These are phyloP conservation scores for Bruguiera gymnorhiza DNA, from an alignment of 345 rosid species.

Conservation along the genomic window DNA sequence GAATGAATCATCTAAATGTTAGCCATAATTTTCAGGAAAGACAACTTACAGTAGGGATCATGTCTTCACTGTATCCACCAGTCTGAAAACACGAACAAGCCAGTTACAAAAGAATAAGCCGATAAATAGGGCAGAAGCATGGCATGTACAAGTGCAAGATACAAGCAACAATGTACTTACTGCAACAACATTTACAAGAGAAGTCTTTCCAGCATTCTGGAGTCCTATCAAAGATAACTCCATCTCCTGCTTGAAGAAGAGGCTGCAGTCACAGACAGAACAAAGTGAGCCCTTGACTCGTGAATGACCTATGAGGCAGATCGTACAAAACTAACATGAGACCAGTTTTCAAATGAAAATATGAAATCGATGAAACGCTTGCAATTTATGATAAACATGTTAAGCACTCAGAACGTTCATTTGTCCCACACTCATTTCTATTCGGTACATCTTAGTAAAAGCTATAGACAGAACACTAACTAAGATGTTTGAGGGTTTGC, in stretches of 20 bases:
- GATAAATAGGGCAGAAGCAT: slow-evolving; percentile 4
- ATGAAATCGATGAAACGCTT: too few species aligned
- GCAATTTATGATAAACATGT: too few species aligned
- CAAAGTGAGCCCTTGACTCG: not conserved
- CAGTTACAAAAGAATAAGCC: slow-evolving; percentile 17
- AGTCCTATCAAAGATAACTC: slow-evolving; percentile 84
- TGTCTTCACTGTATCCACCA: slow-evolving; percentile 88
- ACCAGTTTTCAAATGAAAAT: too few species aligned
- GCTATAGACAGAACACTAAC: too few species aligned
- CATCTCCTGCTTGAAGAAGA: slow-evolving; percentile 87
- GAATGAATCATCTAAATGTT: not conserved
- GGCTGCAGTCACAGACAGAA: slow-evolving; percentile 42
- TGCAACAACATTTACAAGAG: slow-evolving; percentile 78
- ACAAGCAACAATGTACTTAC: slow-evolving; percentile 41
- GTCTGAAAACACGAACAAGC: slow-evolving; percentile 40
- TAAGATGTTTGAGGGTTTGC: too few species aligned
- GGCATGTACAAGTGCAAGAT: not conserved
- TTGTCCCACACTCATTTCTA: too few species aligned
- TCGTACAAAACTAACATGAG: too few species aligned
- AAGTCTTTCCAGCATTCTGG: slow-evolving; percentile 87
- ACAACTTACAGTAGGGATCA: slow-evolving; percentile 72
- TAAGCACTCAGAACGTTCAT: too few species aligned
- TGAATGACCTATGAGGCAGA: too few species aligned
- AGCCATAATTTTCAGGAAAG: slow-evolving; percentile 2
- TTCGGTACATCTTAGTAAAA: too few species aligned